A percentile compares a stretch with the other conserved stretches of the same genome.
These are phyloP conservation scores for Suillus luteus DNA, from an alignment of 768 basidiomycete species.

Conservation along the genomic window DNA sequence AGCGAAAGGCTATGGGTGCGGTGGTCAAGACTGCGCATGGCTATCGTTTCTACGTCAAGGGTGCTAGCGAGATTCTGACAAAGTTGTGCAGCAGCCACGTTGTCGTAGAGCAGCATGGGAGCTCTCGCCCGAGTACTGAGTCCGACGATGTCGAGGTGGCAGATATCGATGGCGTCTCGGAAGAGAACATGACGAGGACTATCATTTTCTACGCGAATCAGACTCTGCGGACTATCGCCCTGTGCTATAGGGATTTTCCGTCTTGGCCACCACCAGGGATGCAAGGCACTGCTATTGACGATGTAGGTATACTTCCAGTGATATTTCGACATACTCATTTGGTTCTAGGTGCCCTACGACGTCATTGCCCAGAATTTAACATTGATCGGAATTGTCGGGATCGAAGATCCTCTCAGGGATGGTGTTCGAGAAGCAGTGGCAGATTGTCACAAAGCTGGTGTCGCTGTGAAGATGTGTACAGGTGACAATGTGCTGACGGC, in stretches of 20 bases:
- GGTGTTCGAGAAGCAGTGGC: constrained; percentile 89
- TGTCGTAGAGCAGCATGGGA: constrained; percentile 48
- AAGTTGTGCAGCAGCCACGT: constrained; percentile 76
- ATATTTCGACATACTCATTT: constrained; percentile 16
- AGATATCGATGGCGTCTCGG: constrained; percentile 64
- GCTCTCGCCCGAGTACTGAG: constrained; percentile 21
- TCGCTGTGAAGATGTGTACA: constrained; percentile 97
- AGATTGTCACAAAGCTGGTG: constrained; percentile 86
- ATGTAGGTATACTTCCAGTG: constrained; percentile 42
- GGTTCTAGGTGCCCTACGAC: constrained; percentile 62
- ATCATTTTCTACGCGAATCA: constrained; percentile 99
- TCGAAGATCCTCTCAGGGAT: constrained; percentile 92
- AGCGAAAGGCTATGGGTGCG: constrained; percentile 93
- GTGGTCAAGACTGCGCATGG: constrained; percentile 63
- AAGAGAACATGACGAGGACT: constrained; percentile 85
- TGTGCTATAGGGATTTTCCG: constrained; percentile 89
- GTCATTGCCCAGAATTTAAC: constrained; percentile 72
- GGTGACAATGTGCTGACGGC: constrained; percentile 96
- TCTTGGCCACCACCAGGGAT: constrained; percentile 76
- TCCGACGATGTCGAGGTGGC: constrained; percentile 50
- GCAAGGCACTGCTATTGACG: constrained; percentile 44
- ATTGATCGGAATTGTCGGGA: constrained; percentile 88
- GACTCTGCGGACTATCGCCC: constrained; percentile 88
- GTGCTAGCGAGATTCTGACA: constrained; percentile 90
- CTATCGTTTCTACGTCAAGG: constrained; percentile 83